Base-by-base conservation (phyloP, 2,329 filamentous ascomycete species). In the Cadophora luteo-olivacea region DNA sequence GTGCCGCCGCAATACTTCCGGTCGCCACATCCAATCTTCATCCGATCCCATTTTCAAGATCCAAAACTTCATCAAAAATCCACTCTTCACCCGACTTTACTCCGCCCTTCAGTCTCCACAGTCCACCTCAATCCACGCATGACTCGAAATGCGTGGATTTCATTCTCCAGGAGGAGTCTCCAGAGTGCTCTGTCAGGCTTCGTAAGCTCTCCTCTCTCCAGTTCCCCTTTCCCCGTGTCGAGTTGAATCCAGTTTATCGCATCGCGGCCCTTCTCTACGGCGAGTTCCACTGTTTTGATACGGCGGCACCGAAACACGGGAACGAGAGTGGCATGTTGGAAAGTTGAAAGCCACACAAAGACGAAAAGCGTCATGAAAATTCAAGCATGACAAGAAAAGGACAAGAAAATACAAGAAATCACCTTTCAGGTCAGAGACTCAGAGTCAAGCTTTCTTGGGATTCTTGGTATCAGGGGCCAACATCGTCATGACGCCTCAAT, bases 21-120 rank as follows among this genome's bases (percentile, higher is more conserved):
- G 19, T 48, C 41, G 14, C 38, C 36, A 61, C 36, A 61, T 61
- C 58, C 22, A 22, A 61, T 32, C 58, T 32, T 14, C 58, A 48
- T 48, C 2, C n/a, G n/a, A 61, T 61, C 24, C 49, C 49, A 22
- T 2, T 45, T 19, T 2, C 2, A 1, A 45, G 14, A 19, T 45
- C 14, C 36, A 41, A 16, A 19, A 19, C 58, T 25, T 12, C 38
- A 25, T 24, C 36, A 38, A 24, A 19, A 22, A 36, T 7, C 22
- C 16, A 29, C 25, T n/a, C 29, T 22, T 14, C 19, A 7, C 14
- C 38, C 58, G 45, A 48, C 25, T 48, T 33, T 25, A 49, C 65
- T 64, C 60, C 54, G 51, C 54, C 24, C 60, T 67, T 60, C 65
- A 60, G 38, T 51, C 49, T 51, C 65, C 60, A 64, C 41, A 58